Evolutionary conservation across 1,139 yeast species (phyloP).

Genomic region (Debaryomyces fabryi): DNA sequence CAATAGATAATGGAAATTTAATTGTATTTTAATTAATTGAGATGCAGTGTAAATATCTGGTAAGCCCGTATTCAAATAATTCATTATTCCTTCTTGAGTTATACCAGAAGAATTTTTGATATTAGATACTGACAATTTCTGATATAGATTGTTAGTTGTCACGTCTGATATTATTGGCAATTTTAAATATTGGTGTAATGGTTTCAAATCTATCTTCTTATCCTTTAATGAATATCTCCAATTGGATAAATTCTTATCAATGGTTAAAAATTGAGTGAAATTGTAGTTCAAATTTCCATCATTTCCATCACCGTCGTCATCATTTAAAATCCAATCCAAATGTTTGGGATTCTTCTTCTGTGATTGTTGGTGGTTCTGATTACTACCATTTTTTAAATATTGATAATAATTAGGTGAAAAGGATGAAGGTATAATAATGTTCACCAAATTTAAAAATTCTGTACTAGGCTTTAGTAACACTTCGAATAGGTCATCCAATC

Average conservation of each 20-base stretch:
- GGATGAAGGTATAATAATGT: constrained; percentile 52
- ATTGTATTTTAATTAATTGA: constrained; percentile 45
- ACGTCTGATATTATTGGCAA: constrained; percentile 31
- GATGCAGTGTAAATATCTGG: constrained; percentile 47
- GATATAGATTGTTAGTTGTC: constrained; percentile 35
- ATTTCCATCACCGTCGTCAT: constrained; percentile 54
- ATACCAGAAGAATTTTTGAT: constrained; percentile 24
- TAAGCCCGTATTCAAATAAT: constrained; percentile 36
- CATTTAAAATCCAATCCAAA: constrained; percentile 50
- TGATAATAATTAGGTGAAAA: constrained; percentile 53
- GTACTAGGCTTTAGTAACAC: constrained; percentile 47
- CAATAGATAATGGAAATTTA: constrained; percentile 47
- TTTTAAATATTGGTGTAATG: constrained; percentile 40
- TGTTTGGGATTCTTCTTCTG: constrained; percentile 31
- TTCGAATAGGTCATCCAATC: constrained; percentile 38
- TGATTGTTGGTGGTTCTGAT: constrained; percentile 21
- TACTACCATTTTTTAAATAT: constrained; percentile 39
- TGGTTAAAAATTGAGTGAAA: constrained; percentile 46
- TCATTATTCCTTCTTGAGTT: constrained; percentile 33
- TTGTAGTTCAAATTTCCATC: constrained; percentile 54
- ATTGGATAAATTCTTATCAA: constrained; percentile 45
- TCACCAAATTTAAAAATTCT: constrained; percentile 48
- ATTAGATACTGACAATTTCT: constrained; percentile 26
- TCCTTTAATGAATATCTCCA: constrained; percentile 47
- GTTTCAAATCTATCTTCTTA: constrained; percentile 32